Percentiles rank a stretch among this genome's conserved stretches.
phyloP scores from a whole-genome alignment of 139 green algal species.

The Eudorina sp. region DNA sequence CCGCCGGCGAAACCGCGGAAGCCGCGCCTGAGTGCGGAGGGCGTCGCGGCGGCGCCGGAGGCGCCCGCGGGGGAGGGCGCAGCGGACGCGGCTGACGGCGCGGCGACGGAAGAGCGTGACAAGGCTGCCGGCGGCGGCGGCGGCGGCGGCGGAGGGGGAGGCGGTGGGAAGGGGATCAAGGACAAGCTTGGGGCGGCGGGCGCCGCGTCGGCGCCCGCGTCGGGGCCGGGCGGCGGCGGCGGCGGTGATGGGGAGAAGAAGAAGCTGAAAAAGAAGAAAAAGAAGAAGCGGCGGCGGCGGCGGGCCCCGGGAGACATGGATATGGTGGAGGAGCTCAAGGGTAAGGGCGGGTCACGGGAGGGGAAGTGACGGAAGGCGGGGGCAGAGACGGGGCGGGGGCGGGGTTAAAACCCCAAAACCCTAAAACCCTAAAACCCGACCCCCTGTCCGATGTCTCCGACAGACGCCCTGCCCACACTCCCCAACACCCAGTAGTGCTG shows the following conservation, averaged over 20 bases:
- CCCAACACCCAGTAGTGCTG: no score
- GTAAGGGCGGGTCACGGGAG: neutral
- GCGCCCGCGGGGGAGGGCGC: neutral
- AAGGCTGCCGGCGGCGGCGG: no score
- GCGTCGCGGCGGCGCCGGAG: neutral
- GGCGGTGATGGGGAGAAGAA: conserved; percentile 15
- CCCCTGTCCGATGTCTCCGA: no score
- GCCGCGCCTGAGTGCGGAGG: no score
- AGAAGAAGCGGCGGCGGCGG: conserved; percentile 8
- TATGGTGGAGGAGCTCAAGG: conserved; percentile 1
- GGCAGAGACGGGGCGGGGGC: no score
- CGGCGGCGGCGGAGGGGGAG: neutral
- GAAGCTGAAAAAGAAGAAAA: conserved; percentile 32
- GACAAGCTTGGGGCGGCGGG: neutral
- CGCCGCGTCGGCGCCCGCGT: neutral
- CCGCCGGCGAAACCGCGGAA: neutral
- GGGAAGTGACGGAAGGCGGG: no score
- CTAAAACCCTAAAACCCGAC: no score
- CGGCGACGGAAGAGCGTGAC: neutral
- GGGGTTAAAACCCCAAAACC: no score
- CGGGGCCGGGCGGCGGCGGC: neutral
- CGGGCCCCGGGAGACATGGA: neutral
- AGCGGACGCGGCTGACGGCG: neutral
- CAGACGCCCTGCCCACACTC: no score
- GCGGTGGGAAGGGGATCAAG: conserved; percentile 3